phyloP scores from a whole-genome alignment of 768 basidiomycete species.

The Pisolithus sp. region DNA sequence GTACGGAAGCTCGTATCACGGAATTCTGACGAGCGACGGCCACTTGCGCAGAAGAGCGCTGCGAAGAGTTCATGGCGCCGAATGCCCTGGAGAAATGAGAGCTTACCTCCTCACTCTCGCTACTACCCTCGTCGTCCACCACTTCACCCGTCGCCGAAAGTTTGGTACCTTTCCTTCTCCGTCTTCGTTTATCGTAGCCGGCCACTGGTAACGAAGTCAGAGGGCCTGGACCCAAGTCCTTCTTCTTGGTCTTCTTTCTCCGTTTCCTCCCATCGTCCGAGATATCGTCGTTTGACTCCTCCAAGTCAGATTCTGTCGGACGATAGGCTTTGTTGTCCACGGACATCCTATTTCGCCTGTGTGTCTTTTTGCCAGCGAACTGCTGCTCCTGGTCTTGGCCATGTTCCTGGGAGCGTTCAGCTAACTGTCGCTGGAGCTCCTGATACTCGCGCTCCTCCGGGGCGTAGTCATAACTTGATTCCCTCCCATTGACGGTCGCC shows the following conservation, averaged over 20 bases:
- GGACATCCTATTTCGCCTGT: slow-evolving; percentile 60
- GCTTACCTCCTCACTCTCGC: slow-evolving; percentile 37
- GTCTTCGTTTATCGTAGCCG: slow-evolving; percentile 54
- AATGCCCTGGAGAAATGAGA: slow-evolving; percentile 16
- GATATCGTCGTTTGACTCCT: slow-evolving; percentile 58
- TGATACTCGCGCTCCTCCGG: slow-evolving; percentile 67
- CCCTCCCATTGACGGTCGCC: slow-evolving; percentile 32
- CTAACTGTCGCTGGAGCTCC: slow-evolving; percentile 22
- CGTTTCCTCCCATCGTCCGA: slow-evolving; percentile 48
- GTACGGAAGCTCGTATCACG: slow-evolving; percentile 29
- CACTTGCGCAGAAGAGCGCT: slow-evolving; percentile 22
- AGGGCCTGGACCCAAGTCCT: slow-evolving; percentile 46
- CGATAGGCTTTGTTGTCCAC: slow-evolving; percentile 78
- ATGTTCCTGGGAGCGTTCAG: slow-evolving; percentile 13
- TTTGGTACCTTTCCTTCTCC: slow-evolving; percentile 45
- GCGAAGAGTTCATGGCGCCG: slow-evolving; percentile 5
- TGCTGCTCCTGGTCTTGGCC: slow-evolving; percentile 12
- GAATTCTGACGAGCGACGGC: slow-evolving; percentile 33
- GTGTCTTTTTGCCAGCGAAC: slow-evolving; percentile 28
- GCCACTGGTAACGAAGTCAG: slow-evolving; percentile 64
- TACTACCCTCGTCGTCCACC: slow-evolving; percentile 45
- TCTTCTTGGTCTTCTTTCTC: slow-evolving; percentile 45
- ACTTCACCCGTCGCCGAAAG: slow-evolving; percentile 34
- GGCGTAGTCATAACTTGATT: slow-evolving; percentile 69
- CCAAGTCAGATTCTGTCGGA: slow-evolving; percentile 58